A percentile compares a stretch with the other conserved stretches of the same genome.
Conservation (phyloP, 2,329 filamentous ascomycete genomes). For the Penicillium crustosum region DNA sequence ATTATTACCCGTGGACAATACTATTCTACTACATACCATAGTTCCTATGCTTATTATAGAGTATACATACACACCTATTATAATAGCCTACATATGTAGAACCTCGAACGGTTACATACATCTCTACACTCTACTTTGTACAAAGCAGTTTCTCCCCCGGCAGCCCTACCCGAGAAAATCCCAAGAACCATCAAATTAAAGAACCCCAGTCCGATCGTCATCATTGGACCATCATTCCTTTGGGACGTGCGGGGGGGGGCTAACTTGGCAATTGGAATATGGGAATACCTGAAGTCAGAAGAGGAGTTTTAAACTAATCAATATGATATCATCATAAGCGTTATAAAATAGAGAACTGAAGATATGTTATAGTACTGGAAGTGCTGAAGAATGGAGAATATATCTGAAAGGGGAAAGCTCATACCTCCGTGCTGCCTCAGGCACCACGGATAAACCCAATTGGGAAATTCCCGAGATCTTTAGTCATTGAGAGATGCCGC, state of each 20-base stretch:
- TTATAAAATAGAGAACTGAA: not conserved
- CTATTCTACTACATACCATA: not conserved
- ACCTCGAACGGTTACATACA: not conserved
- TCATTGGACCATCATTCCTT: slow-evolving; percentile 3
- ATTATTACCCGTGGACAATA: too few species aligned
- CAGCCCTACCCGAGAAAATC: slow-evolving; percentile 10
- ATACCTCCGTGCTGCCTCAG: slow-evolving; percentile 4
- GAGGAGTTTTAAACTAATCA: not conserved
- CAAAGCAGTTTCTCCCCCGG: not conserved
- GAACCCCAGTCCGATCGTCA: not conserved
- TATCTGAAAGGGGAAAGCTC: not conserved
- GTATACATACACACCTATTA: not conserved
- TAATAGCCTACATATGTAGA: not conserved
- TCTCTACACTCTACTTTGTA: not conserved
- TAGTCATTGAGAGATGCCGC: slow-evolving; percentile 14
- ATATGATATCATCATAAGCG: not conserved
- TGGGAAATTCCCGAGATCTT: slow-evolving; percentile 22
- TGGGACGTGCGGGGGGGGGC: not conserved
- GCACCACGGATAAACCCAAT: slow-evolving; percentile 19
- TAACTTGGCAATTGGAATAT: not conserved
- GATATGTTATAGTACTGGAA: not conserved
- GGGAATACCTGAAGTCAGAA: not conserved
- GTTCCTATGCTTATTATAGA: not conserved
- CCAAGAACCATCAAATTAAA: not conserved
- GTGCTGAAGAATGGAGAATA: too few species aligned